Conservation (phyloP, 2,329 filamentous ascomycete species). For the Aspergillus fumigatus region DNA sequence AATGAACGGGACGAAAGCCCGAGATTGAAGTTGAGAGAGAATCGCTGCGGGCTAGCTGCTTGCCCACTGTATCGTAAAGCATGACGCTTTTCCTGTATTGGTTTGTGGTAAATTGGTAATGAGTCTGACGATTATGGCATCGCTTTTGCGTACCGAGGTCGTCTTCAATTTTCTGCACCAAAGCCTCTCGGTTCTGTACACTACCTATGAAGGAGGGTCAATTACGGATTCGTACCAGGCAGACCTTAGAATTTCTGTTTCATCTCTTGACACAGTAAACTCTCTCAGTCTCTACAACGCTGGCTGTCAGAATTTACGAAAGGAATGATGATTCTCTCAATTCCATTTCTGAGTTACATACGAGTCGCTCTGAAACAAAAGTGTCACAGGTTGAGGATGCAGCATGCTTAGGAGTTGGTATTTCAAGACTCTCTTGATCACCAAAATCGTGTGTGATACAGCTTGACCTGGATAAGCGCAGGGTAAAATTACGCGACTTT, state of each 20-base stretch:
- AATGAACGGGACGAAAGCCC: conserved; percentile 21
- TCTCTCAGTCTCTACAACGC: neutral
- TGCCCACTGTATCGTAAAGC: conserved; percentile 19
- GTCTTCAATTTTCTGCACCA: neutral
- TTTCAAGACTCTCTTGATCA: neutral
- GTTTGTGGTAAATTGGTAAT: conserved; percentile 1
- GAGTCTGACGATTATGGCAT: neutral
- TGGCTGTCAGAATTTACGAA: neutral
- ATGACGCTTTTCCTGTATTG: conserved; percentile 16
- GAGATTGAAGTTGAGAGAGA: conserved; percentile 22
- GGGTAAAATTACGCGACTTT: neutral
- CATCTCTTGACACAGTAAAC: neutral
- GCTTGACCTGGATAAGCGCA: neutral
- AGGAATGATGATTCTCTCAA: neutral
- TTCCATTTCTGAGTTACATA: neutral
- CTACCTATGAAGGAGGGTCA: too few relatives aligned
- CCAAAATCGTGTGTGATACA: neutral
- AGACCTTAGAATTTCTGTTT: neutral
- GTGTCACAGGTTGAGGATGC: neutral
- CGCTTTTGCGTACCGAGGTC: conserved; percentile 8
- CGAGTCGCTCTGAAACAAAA: neutral
- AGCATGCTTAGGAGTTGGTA: neutral
- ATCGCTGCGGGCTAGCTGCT: conserved; percentile 18
- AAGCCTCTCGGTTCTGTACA: conserved; percentile 3
- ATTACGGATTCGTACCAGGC: too few relatives aligned